Percentiles rank a stretch among this genome's conserved stretches.
Evolutionary conservation across 495 filamentous ascomycete genomes (phyloP).

Genomic region (Neurospora discreta): DNA sequence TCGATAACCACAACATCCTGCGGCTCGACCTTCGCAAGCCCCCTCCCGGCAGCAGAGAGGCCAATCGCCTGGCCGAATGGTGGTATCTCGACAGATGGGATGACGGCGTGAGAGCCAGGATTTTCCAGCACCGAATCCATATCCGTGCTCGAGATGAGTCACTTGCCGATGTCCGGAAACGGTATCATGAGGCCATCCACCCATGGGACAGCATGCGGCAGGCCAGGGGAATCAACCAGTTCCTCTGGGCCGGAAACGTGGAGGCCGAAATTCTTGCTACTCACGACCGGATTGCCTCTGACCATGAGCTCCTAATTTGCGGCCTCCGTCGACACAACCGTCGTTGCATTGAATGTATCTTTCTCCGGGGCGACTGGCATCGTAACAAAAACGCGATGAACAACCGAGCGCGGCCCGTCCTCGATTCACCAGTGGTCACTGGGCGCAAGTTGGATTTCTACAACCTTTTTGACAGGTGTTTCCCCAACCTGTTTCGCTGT

Average conservation of each 20-base stretch:
- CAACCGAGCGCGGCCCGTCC: not conserved
- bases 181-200: not conserved
- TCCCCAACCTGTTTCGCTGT: not conserved
- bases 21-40: slow-evolving; percentile 11
- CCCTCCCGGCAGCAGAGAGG: slow-evolving; percentile 9
- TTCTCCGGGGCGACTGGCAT: slow-evolving; percentile 1
- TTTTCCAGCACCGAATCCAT: not conserved
- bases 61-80: slow-evolving; percentile 12
- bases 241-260: not conserved
- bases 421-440: not conserved
- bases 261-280: not conserved
- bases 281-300: not conserved
- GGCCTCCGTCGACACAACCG: slow-evolving; percentile 10
- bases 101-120: not conserved
- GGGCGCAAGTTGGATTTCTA: not conserved
- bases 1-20: slow-evolving; percentile 14
- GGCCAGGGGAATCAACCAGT: not conserved
- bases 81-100: not conserved
- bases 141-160: not conserved
- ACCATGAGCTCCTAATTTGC: not conserved
- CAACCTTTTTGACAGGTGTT: not conserved
- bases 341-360: slow-evolving; percentile 1
- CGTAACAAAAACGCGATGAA: not conserved
- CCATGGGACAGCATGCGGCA: not conserved
- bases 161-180: not conserved